Percentiles rank a stretch among this genome's conserved stretches.
These are phyloP conservation scores for Sporobolomyces roseus DNA, from an alignment of 768 basidiomycete genomes.

Conservation along the genomic window DNA sequence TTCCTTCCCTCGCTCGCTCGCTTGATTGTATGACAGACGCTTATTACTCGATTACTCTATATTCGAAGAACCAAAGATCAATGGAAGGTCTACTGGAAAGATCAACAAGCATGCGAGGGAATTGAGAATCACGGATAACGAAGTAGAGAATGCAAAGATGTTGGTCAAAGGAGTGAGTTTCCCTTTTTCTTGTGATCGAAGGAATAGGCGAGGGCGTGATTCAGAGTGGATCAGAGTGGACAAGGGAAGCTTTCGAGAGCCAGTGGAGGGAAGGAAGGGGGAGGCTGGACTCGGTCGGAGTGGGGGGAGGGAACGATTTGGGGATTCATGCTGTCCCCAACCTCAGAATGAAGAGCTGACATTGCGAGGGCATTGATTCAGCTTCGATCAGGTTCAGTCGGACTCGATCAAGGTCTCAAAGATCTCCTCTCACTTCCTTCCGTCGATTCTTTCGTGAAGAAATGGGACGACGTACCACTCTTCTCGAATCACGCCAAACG, in stretches of 20 bases:
- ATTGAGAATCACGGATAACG: conserved; percentile 7
- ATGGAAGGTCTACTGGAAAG: conserved; percentile 29
- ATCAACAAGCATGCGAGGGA: conserved; percentile 11
- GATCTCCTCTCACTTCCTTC: conserved; percentile 8
- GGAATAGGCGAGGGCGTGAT: background rate
- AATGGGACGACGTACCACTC: conserved; percentile 18
- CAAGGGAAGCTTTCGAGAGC: background rate
- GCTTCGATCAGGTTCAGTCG: conserved; percentile 19
- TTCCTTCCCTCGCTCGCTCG: background rate
- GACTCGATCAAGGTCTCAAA: conserved; percentile 17
- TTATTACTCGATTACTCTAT: conserved; percentile 26
- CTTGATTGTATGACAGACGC: conserved; percentile 1
- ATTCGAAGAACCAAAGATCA: conserved; percentile 7
- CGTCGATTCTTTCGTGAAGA: conserved; percentile 12
- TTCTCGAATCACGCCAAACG: conserved; percentile 26
- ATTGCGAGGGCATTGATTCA: background rate
- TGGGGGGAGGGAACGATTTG: background rate
- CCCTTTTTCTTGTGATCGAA: background rate
- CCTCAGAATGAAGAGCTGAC: too few relatives aligned
- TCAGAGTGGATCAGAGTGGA: background rate
- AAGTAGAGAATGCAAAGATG: conserved; percentile 6
- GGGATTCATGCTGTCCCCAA: too few relatives aligned
- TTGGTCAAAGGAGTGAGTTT: conserved; percentile 18
- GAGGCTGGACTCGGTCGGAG: background rate
- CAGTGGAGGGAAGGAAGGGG: background rate